These are phyloP conservation scores for Juncus inflexus DNA, from an alignment of 176 grass and related monocot genomes.

Conservation along the genomic window DNA sequence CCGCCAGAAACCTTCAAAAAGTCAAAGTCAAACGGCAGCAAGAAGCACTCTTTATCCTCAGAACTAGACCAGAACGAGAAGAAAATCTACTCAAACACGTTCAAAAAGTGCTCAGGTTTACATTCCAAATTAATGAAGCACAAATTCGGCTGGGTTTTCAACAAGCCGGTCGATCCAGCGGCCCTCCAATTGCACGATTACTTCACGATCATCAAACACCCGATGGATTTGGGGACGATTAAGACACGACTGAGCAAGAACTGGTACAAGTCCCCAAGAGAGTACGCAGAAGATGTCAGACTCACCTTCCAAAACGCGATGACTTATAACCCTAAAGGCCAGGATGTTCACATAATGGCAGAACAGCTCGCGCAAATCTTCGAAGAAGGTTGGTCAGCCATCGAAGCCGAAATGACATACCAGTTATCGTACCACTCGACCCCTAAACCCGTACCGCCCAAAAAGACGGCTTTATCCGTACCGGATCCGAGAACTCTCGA, in stretches of 20 bases:
- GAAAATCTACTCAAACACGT: constrained; percentile 51
- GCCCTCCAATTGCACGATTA: constrained; percentile 83
- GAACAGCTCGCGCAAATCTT: constrained; percentile 65
- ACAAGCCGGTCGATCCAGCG: constrained; percentile 67
- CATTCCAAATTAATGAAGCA: constrained; percentile 83
- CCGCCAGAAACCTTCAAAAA: constrained; percentile 39
- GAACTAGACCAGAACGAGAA: constrained; percentile 37
- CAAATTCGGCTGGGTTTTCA: constrained; percentile 87
- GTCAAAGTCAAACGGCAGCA: constrained; percentile 40
- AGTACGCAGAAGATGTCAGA: constrained; percentile 83
- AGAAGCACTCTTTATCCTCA: constrained; percentile 39
- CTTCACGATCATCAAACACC: constrained; percentile 63
- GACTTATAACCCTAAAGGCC: constrained; percentile 90
- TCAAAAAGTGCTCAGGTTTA: constrained; percentile 64
- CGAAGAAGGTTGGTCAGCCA: constrained; percentile 70
- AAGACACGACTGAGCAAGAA: constrained; percentile 51
- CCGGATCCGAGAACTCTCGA: constrained; percentile 56
- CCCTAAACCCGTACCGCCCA: constrained; percentile 37
- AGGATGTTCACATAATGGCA: constrained; percentile 94
- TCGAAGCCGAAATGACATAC: constrained; percentile 69
- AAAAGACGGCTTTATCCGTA: constrained; percentile 36
- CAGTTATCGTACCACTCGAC: constrained; percentile 31
- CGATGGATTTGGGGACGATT: constrained; percentile 94
- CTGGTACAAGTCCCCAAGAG: constrained; percentile 71
- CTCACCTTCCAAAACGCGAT: constrained; percentile 91